A percentile compares a stretch with the other conserved stretches of the same genome.
Conservation (phyloP, 2,329 filamentous ascomycete species). For the Fusarium robinianum region DNA sequence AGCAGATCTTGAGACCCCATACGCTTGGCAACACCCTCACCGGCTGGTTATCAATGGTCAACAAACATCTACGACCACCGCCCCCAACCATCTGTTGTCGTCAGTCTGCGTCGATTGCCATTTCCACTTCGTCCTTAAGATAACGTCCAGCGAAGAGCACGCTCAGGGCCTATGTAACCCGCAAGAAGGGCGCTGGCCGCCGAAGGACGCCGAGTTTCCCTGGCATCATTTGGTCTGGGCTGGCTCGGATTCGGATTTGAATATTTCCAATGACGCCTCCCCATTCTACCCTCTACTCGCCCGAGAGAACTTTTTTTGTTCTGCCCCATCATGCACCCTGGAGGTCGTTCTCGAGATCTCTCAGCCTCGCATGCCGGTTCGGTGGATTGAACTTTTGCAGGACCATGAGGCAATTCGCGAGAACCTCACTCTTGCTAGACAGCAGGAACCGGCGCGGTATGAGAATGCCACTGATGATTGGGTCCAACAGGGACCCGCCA, state of each 20-base stretch:
- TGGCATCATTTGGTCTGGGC: constrained; percentile 48
- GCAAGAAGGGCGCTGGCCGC: constrained; percentile 42
- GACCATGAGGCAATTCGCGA: constrained; percentile 51
- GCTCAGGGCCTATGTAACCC: constrained; percentile 38
- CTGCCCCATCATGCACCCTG: constrained; percentile 48
- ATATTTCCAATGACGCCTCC: constrained; percentile 29
- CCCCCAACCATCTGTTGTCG: constrained; percentile 39
- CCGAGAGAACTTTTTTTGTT: constrained; percentile 49
- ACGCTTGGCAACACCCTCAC: constrained; percentile 44
- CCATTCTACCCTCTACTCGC: constrained; percentile 48
- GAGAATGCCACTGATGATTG: constrained; percentile 48
- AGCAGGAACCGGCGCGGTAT: constrained; percentile 55
- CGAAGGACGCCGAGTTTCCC: constrained; percentile 42
- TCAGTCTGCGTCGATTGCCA: constrained; percentile 48
- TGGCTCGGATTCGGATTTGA: constrained; percentile 36
- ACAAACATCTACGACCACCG: constrained; percentile 41
- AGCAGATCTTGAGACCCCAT: constrained; percentile 38
- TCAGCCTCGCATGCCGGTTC: constrained; percentile 50
- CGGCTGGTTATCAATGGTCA: constrained; percentile 47
- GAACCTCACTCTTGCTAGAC: constrained; percentile 46
- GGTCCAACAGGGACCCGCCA: constrained; percentile 47
- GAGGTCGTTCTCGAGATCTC: constrained; percentile 54
- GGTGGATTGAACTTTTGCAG: constrained; percentile 50
- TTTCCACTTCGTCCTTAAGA: constrained; percentile 48
- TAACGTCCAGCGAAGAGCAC: constrained; percentile 41